Base-by-base conservation (phyloP, 768 basidiomycete genomes). In the Amanita fuliginea region DNA sequence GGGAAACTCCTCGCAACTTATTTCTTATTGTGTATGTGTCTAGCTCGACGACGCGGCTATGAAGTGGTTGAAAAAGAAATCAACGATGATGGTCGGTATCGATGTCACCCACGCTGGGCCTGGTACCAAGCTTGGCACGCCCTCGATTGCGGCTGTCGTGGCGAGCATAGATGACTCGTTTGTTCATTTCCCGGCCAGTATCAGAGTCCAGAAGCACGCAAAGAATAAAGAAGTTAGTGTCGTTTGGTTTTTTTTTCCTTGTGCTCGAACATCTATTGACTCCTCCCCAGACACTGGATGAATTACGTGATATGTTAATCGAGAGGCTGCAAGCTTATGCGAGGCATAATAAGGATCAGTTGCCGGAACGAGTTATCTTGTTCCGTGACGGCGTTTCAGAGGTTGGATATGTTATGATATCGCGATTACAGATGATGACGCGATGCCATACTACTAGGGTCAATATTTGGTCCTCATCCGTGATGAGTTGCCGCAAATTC, bases 71-170 rank as follows among this genome's bases (percentile, higher is more conserved):
- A 76, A 61, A 1, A 75, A 75, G 62, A 71, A 73, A 55, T 73
- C 73, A 46, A 90, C 89, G 9, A 91, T 92, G 83, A 66, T 92
- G 59, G 80, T 92, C 2, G 89, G 89, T 0, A 86, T 88, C 53
- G 87, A 91, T 57, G 86, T 88, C 0, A 90, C 86, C 0, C 88
- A 91, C 54, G 85, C 87, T 2, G 76, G 83, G 1, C 82, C 83
- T 1, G 73, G 66, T 5, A 84, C 83, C 54, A 60, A 69, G 46
- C 71, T 72, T 3, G 89, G 88, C 2, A 81, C 86, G 1, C 89
- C 89, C 1, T 88, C 86, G 0, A 84, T 92, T 37, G 86, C 85
- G 0, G 88, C 86, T 0, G 82, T 91, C 7, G 89, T 91, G 1
- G 88, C 83, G 0, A 90, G 80, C 51, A 68, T 79, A 1, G 86